Percentiles rank a stretch among this genome's conserved stretches.
phyloP scores from a whole-genome alignment of 2,329 filamentous ascomycete genomes.

The Cercospora sojina region DNA sequence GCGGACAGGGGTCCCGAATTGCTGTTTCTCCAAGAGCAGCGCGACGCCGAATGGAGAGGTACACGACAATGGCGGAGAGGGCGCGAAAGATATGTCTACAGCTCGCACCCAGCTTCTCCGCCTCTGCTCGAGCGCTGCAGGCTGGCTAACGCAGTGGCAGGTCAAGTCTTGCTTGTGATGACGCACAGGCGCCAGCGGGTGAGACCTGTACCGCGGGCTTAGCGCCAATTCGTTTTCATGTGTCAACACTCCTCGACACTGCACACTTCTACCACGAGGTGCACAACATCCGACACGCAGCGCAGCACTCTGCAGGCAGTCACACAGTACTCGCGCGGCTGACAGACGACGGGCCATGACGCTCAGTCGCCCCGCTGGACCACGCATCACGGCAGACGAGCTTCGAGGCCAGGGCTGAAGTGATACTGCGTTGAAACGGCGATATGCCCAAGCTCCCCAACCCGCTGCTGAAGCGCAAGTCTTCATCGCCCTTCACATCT shows the following conservation, averaged over 20 bases:
- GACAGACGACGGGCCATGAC: background rate
- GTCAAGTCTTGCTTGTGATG: background rate
- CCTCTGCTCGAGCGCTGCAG: background rate
- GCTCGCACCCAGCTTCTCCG: background rate
- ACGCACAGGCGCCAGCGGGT: background rate
- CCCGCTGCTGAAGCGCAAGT: slow-evolving; percentile 40
- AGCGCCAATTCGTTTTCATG: background rate
- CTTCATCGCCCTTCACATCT: slow-evolving; percentile 40
- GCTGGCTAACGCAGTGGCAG: background rate
- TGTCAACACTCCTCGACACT: background rate
- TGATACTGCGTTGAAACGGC: slow-evolving; percentile 10
- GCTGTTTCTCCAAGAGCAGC: background rate
- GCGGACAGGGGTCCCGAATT: background rate
- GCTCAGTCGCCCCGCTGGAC: background rate
- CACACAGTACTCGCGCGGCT: background rate
- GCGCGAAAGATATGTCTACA: background rate
- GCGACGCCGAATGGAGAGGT: background rate
- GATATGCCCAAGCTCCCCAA: slow-evolving; percentile 33
- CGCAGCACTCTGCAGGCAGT: background rate
- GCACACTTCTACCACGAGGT: background rate
- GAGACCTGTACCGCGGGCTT: background rate
- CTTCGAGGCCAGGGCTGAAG: slow-evolving; percentile 19
- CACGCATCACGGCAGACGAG: background rate
- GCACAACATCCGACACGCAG: background rate
- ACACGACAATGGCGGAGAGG: background rate